phyloP scores from a whole-genome alignment of 768 basidiomycete genomes.

The Candolleomyces aberdarensis region DNA sequence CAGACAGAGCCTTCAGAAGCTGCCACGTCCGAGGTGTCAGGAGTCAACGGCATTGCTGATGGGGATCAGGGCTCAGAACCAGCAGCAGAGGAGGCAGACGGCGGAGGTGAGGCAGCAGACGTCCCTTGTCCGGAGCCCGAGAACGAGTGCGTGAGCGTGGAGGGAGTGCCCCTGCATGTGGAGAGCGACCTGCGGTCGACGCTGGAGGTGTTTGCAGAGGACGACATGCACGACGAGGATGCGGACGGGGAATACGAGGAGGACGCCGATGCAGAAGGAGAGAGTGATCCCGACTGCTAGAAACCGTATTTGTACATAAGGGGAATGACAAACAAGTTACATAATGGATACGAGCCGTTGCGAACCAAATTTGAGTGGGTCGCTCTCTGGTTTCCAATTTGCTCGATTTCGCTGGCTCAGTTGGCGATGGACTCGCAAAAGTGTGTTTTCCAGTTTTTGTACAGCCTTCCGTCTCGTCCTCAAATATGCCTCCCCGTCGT shows the following conservation, averaged over 20 bases:
- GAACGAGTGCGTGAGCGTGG: constrained; percentile 5
- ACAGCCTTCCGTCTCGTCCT: not conserved
- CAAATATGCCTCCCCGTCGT: constrained; percentile 14
- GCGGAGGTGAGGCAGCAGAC: too few species aligned
- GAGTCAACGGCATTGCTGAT: constrained; percentile 4
- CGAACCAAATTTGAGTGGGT: constrained; percentile 6
- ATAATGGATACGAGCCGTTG: constrained; percentile 9
- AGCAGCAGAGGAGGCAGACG: too few species aligned
- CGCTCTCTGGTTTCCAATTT: constrained; percentile 7
- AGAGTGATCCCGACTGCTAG: constrained; percentile 17
- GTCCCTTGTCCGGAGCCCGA: not conserved
- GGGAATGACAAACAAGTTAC: constrained; percentile 4
- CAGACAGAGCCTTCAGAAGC: constrained; percentile 1
- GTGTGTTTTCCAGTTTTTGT: constrained; percentile 13
- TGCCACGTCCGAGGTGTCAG: constrained; percentile 4
- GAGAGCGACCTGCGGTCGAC: constrained; percentile 27
- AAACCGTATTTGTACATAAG: not conserved
- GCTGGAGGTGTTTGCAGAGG: constrained; percentile 22
- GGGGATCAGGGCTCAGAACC: too few species aligned
- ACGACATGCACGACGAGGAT: constrained; percentile 38
- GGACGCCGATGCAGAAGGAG: constrained; percentile 29
- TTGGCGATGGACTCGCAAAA: constrained; percentile 13
- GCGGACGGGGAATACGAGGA: constrained; percentile 35
- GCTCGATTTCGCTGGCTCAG: constrained; percentile 20
- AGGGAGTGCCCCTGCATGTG: constrained; percentile 31